These are phyloP conservation scores for grape (Vitis vinifera) DNA, from an alignment of 164 flowering plant species.

Conservation along the genomic window DNA sequence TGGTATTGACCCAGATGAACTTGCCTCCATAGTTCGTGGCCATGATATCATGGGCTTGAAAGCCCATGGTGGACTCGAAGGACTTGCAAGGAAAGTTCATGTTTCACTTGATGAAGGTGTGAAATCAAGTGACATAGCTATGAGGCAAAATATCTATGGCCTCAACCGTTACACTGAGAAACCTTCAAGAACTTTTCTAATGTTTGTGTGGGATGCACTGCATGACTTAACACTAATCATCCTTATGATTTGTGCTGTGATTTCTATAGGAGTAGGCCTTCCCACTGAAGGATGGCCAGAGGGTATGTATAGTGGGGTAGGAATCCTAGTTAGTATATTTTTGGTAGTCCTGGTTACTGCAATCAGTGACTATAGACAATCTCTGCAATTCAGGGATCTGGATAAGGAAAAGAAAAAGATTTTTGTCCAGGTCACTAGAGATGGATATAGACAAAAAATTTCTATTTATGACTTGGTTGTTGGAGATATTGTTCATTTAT, in stretches of 20 bases:
- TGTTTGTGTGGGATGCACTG: slow-evolving; percentile 40
- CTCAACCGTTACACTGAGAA: slow-evolving; percentile 34
- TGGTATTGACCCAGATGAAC: slow-evolving; percentile 31
- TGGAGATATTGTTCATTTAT: slow-evolving; percentile 36
- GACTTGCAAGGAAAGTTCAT: slow-evolving; percentile 22
- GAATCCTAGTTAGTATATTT: slow-evolving; percentile 30
- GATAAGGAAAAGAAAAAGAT: slow-evolving; percentile 42
- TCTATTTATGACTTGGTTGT: slow-evolving; percentile 36
- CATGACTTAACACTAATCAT: slow-evolving; percentile 36
- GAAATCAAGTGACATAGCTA: slow-evolving; percentile 7
- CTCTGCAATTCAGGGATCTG: slow-evolving; percentile 36
- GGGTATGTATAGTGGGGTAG: slow-evolving; percentile 36
- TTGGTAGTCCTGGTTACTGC: slow-evolving; percentile 42
- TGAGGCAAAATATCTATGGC: slow-evolving; percentile 31
- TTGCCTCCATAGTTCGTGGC: slow-evolving; percentile 30
- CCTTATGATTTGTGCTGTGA: slow-evolving; percentile 33
- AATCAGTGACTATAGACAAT: slow-evolving; percentile 36
- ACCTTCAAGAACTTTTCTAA: slow-evolving; percentile 24
- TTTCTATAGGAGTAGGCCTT: slow-evolving; percentile 40
- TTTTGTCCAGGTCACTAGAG: slow-evolving; percentile 31
- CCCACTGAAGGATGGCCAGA: slow-evolving; percentile 41
- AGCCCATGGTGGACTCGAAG: slow-evolving; percentile 24
- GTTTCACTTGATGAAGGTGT: slow-evolving; percentile 32
- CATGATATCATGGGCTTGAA: slow-evolving; percentile 29
- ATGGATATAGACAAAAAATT: slow-evolving; percentile 31